Percentiles rank a stretch among this genome's conserved stretches.
Evolutionary conservation across 1,284 basidiomycete genomes (phyloP).

Genomic region (Abortiporus biennis): DNA sequence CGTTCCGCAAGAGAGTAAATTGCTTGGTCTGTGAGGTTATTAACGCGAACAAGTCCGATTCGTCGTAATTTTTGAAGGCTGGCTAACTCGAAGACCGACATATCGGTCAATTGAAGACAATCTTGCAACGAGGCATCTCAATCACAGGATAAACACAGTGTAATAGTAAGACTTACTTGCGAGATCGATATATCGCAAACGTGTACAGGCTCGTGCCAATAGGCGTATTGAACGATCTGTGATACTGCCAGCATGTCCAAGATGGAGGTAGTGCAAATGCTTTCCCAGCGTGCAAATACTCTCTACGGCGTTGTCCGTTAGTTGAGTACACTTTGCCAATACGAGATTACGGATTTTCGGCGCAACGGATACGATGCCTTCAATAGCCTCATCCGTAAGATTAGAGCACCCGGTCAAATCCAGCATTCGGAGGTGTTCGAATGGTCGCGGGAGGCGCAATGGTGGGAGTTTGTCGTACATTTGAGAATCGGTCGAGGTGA

Average conservation of each 20-base stretch:
- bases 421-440: conserved; percentile 84
- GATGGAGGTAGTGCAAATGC: conserved; percentile 91
- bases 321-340: conserved; percentile 81
- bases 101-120: conserved; percentile 86
- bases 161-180: conserved; percentile 64
- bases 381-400: conserved; percentile 86
- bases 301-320: conserved; percentile 86
- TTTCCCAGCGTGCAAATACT: conserved; percentile 86
- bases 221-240: conserved; percentile 87
- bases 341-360: conserved; percentile 91
- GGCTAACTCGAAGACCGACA: conserved; percentile 90
- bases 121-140: conserved; percentile 37
- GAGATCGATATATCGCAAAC: conserved; percentile 95
- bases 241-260: conserved; percentile 87
- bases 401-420: conserved; percentile 84
- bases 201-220: conserved; percentile 83
- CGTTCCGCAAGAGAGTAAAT: conserved; percentile 83
- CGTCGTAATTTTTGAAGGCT: conserved; percentile 87
- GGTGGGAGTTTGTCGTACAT: conserved; percentile 47
- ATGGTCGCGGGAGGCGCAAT: conserved; percentile 50
- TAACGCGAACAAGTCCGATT: conserved; percentile 92
- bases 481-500: conserved; percentile 29
- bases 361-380: conserved; percentile 84
- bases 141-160: conserved; percentile 7
- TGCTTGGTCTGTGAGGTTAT: conserved; percentile 89